Evolutionary conservation across 1,284 basidiomycete genomes (phyloP).

Genomic region (Moesziomyces aphidis): DNA sequence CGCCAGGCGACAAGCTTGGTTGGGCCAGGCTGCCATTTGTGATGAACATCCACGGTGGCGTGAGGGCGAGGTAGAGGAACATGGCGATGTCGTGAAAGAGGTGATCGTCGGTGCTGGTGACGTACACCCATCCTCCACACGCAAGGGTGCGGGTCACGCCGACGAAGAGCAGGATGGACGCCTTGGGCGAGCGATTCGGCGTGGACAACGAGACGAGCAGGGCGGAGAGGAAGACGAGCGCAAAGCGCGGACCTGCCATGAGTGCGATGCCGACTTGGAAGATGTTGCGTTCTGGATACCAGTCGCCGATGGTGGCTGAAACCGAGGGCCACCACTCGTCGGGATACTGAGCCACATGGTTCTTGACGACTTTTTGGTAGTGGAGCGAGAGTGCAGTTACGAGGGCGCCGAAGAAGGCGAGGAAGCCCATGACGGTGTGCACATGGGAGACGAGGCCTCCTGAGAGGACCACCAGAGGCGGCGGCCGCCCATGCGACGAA

Average conservation of each 20-base stretch:
- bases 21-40: constrained; percentile 54
- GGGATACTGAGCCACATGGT: constrained; percentile 83
- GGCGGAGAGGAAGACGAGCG: constrained; percentile 79
- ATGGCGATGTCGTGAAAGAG: constrained; percentile 88
- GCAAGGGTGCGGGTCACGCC: constrained; percentile 82
- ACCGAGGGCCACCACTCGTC: constrained; percentile 94
- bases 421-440: constrained; percentile 79
- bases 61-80: constrained; percentile 73
- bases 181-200: constrained; percentile 26
- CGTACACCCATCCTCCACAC: constrained; percentile 92
- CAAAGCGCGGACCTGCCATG: constrained; percentile 77
- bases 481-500: constrained; percentile 11
- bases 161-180: constrained; percentile 71
- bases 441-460: constrained; percentile 64
- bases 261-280: constrained; percentile 92
- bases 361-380: constrained; percentile 89
- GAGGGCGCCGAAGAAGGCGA: constrained; percentile 80
- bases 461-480: constrained; percentile 53
- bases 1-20: background rate
- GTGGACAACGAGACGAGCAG: constrained; percentile 55
- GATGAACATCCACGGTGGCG: constrained; percentile 77
- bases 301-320: constrained; percentile 87
- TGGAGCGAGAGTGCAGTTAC: constrained; percentile 78
- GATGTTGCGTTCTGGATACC: constrained; percentile 86
- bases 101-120: constrained; percentile 83